Evolutionary conservation across 306 rosid genomes (phyloP).

Genomic region (Vachellia pachyceras): DNA sequence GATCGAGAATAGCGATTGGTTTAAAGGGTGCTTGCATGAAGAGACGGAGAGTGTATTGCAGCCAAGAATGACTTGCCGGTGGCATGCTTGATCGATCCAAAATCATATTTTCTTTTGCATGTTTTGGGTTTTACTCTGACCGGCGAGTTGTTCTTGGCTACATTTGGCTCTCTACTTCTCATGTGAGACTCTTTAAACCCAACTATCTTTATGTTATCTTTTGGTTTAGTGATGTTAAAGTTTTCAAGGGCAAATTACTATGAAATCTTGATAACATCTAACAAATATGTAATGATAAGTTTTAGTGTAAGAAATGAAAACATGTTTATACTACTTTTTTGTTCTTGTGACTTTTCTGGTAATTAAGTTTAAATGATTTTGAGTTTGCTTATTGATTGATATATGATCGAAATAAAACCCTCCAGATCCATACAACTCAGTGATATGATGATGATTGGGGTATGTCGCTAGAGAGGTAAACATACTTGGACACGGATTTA

Average conservation of each 20-base stretch:
- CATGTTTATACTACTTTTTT: too few relatives aligned
- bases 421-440: too few relatives aligned
- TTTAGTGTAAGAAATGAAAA: too few relatives aligned
- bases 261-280: too few relatives aligned
- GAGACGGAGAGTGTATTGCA: slow-evolving; percentile 37
- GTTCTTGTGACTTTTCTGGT: too few relatives aligned
- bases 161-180: slow-evolving; percentile 41
- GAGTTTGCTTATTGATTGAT: not conserved
- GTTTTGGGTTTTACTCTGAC: slow-evolving; percentile 17
- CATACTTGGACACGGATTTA: not conserved
- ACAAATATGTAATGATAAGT: too few relatives aligned
- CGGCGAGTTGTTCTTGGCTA: slow-evolving; percentile 56
- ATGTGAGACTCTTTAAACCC: slow-evolving; percentile 32
- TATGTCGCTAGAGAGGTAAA: not conserved
- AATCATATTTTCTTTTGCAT: not conserved
- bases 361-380: not conserved
- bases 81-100: not conserved
- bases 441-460: not conserved
- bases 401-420: too few relatives aligned
- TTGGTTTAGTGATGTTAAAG: not conserved
- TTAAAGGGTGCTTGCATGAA: slow-evolving; percentile 40
- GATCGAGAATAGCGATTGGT: not conserved
- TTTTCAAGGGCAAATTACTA: too few relatives aligned
- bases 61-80: slow-evolving; percentile 71
- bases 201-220: not conserved